Evolutionary conservation across 768 basidiomycete species (phyloP).

Genomic region (Kockovaella imperatae): DNA sequence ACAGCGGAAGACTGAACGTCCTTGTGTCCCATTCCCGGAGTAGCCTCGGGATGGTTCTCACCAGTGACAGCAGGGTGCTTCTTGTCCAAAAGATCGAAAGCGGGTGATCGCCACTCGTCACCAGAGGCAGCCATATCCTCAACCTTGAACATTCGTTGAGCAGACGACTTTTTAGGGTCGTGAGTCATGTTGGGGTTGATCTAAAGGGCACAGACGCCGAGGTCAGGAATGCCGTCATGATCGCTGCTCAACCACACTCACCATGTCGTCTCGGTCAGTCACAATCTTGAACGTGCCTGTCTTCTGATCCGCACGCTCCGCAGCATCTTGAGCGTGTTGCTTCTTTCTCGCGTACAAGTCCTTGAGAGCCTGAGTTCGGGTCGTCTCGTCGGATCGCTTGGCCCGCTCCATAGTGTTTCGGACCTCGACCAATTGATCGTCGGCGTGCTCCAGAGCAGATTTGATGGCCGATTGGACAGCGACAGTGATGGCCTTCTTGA

Average conservation of each 20-base stretch:
- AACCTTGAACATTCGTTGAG: conserved; percentile 53
- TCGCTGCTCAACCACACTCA: conserved; percentile 46
- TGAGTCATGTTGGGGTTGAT: conserved; percentile 59
- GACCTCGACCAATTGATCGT: conserved; percentile 81
- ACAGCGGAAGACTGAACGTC: not conserved
- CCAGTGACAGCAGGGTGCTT: conserved; percentile 42
- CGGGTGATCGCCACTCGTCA: conserved; percentile 51
- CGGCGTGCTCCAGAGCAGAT: conserved; percentile 76
- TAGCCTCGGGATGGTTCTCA: conserved; percentile 27
- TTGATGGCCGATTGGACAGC: conserved; percentile 55
- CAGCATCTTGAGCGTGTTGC: conserved; percentile 48
- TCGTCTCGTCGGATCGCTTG: conserved; percentile 45
- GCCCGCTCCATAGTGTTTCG: conserved; percentile 59
- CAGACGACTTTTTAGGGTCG: conserved; percentile 58
- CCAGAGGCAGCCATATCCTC: conserved; percentile 49
- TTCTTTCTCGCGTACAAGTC: conserved; percentile 45
- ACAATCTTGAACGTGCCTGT: conserved; percentile 70
- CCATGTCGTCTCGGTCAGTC: conserved; percentile 53
- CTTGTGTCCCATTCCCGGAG: conserved; percentile 16
- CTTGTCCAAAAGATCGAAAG: conserved; percentile 42
- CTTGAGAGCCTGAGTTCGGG: conserved; percentile 34
- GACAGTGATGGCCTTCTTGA: conserved; percentile 56
- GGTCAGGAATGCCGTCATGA: conserved; percentile 10
- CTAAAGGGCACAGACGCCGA: conserved; percentile 1
- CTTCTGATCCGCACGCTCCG: conserved; percentile 44